Evolutionary conservation across 2,329 filamentous ascomycete species (phyloP).

Genomic region (Colletotrichum cordylinicola): DNA sequence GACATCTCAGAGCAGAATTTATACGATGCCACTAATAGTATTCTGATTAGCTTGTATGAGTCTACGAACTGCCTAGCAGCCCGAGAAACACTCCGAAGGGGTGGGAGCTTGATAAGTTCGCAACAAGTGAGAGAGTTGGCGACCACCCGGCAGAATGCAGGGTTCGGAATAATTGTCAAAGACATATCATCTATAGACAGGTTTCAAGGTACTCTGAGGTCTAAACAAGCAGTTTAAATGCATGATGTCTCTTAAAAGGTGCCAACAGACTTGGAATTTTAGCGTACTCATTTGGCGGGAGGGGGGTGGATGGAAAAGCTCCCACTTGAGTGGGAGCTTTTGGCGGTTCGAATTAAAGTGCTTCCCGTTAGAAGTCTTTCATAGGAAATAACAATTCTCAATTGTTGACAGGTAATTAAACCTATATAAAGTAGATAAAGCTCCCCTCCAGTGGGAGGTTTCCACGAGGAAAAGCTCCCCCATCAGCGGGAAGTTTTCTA

Average conservation of each 20-base stretch:
- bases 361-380: background rate
- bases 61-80: background rate
- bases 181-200: background rate
- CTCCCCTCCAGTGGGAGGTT: no score
- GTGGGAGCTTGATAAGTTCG: background rate
- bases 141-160: background rate
- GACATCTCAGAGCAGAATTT: background rate
- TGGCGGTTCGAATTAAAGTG: background rate
- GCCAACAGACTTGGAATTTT: background rate
- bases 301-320: background rate
- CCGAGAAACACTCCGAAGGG: background rate
- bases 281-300: background rate
- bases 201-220: background rate
- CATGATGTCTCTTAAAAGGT: background rate
- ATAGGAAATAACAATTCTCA: background rate
- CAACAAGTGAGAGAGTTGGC: background rate
- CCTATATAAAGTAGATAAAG: no score
- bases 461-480: background rate
- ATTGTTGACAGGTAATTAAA: background rate
- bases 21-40: background rate
- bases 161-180: background rate
- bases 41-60: background rate
- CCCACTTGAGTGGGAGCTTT: background rate
- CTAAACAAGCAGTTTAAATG: background rate
- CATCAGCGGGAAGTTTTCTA: background rate